Evolutionary conservation across 2,329 filamentous ascomycete species (phyloP), one percentile per base, ranked within the genome.

Genomic region (Ophiocordyceps australis): DNA sequence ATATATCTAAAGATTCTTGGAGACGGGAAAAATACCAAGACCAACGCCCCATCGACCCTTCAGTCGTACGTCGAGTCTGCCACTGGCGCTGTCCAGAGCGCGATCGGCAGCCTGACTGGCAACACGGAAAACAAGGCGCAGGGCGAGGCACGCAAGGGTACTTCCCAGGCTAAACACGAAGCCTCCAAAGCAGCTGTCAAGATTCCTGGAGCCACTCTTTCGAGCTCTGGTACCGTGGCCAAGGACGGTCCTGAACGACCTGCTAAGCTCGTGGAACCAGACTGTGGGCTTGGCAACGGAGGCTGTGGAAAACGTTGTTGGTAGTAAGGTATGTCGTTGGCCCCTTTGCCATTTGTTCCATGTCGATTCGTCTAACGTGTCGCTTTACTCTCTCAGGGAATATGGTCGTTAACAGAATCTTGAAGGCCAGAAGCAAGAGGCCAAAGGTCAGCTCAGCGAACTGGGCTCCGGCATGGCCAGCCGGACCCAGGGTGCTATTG

Each of bases 241-340:
- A 62, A 67, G 37, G 81, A 93, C 50, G 61, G 80, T 50, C 59
- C 73, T 9, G 60, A 86, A 47, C 79, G 83, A 35, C 56, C 62
- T 14, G 47, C 67, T n/a, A 12, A 85, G 86, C 22, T 62, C 64
- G 12, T 91, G 77, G 73, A 81, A 93, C 57, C 85, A 94, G 55
- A 92, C 82, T 5, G 44, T 85, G n/a, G 86, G 85, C 27, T 68
- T 76, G 1, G 74, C 74, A 22, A 94, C 94, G 59, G 81, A 94
- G 47, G 59, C 73, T 5, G 35, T 89, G 1, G 86, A 86, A 30
- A 73, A 74, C 12, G 39, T 86, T 5, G 37, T 86, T 15, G 86
- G 85, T 32, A 72, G 68, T 35, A 75, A 89, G 53, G 65, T 67
- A 45, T 36, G 52, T 40, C 25, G 9, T 22, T 14, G 7, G 24